These are phyloP conservation scores for Liquidambar formosana DNA, from an alignment of 164 flowering plant species.

Conservation along the genomic window DNA sequence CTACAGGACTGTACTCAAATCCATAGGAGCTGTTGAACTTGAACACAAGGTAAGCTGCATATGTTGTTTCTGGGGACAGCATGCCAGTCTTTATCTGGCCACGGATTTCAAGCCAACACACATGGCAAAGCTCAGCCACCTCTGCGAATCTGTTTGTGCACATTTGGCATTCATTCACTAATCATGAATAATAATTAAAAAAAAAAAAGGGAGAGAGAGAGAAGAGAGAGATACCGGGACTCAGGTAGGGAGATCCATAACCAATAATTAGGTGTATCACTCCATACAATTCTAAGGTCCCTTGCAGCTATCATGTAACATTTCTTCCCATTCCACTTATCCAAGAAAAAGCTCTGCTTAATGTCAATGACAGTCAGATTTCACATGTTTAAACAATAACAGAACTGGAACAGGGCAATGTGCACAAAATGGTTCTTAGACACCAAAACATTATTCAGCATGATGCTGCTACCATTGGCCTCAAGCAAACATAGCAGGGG, in stretches of 20 bases:
- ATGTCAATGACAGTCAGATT: not conserved
- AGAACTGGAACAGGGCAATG: no score
- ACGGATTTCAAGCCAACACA: constrained; percentile 44
- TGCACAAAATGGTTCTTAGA: no score
- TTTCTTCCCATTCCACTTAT: constrained; percentile 42
- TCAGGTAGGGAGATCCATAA: constrained; percentile 25
- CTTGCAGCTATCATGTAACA: constrained; percentile 42
- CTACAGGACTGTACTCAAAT: constrained; percentile 10
- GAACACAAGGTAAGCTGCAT: constrained; percentile 37
- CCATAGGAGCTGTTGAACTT: constrained; percentile 17
- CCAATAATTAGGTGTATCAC: constrained; percentile 43
- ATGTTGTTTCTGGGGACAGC: constrained; percentile 31
- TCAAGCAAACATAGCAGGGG: no score
- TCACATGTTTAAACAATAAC: not conserved
- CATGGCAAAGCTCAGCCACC: constrained; percentile 36
- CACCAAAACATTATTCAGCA: no score
- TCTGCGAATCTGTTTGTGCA: constrained; percentile 29
- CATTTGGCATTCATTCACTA: no score
- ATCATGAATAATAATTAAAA: not conserved
- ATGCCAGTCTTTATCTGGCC: constrained; percentile 26
- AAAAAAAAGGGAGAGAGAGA: not conserved
- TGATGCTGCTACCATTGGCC: no score
- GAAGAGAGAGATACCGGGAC: constrained; percentile 25
- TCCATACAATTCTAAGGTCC: constrained; percentile 38
- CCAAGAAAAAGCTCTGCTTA: constrained; percentile 38